Conservation (phyloP, 176 grass and related monocot species). For the Melocanna baccifera region DNA sequence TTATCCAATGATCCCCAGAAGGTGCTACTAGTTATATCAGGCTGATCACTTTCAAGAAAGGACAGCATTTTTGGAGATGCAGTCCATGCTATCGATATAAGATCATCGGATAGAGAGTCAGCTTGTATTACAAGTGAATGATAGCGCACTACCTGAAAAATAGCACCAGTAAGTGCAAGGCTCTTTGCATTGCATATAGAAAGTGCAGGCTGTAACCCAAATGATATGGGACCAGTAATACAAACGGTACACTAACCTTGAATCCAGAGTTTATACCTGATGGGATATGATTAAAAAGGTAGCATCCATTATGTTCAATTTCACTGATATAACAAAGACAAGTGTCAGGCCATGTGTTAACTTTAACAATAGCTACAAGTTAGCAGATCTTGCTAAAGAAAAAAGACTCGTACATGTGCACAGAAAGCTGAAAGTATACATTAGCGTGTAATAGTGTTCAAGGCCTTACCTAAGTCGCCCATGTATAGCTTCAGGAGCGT, state of each 20-base stretch:
- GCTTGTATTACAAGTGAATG: slow-evolving; percentile 87
- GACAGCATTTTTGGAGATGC: slow-evolving; percentile 59
- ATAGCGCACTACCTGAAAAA: slow-evolving; percentile 81
- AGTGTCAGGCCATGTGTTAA: background rate
- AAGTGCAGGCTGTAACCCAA: background rate
- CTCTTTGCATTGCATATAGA: background rate
- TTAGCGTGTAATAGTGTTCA: background rate
- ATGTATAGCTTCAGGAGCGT: slow-evolving; percentile 86
- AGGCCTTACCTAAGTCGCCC: slow-evolving; percentile 70
- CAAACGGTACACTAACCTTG: slow-evolving; percentile 52
- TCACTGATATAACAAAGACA: slow-evolving; percentile 51
- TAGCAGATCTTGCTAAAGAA: background rate
- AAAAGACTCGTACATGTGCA: background rate
- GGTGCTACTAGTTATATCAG: slow-evolving; percentile 14
- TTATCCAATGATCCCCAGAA: slow-evolving; percentile 22
- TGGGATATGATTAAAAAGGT: slow-evolving; percentile 70
- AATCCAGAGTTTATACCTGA: slow-evolving; percentile 89
- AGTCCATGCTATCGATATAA: slow-evolving; percentile 84
- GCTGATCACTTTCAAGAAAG: slow-evolving; percentile 53
- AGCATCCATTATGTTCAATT: slow-evolving; percentile 70
- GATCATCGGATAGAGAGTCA: slow-evolving; percentile 62
- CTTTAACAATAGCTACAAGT: background rate
- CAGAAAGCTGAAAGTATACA: background rate
- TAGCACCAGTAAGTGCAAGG: background rate
- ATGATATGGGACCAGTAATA: background rate